These are phyloP conservation scores for Nitzschia sp. DNA, from an alignment of 108 stramenopile species.

Conservation along the genomic window DNA sequence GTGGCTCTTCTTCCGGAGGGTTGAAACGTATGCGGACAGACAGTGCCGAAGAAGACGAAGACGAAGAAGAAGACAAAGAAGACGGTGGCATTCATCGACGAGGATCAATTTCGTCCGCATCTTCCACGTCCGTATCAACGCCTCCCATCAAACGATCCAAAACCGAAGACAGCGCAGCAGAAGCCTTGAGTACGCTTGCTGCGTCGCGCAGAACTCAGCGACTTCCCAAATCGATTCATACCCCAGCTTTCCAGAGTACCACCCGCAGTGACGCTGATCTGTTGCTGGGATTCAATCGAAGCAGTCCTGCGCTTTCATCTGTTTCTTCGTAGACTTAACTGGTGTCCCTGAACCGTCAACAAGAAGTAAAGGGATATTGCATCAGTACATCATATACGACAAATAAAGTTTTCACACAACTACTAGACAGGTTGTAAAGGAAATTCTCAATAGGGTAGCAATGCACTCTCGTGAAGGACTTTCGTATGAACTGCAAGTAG, in stretches of 20 bases:
- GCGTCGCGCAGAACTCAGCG: background rate
- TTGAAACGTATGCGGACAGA: conserved; percentile 25
- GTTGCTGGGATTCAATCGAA: conserved; percentile 50
- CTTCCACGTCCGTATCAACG: background rate
- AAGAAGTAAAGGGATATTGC: no score
- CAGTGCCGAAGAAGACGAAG: conserved; percentile 4
- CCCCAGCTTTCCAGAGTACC: background rate
- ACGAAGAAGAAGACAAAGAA: conserved; percentile 9
- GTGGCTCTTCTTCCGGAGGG: conserved; percentile 7
- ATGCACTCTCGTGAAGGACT: no score
- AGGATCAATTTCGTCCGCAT: conserved; percentile 7
- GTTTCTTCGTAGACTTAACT: conserved; percentile 18
- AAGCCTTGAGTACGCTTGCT: conserved; percentile 26
- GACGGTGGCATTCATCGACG: background rate
- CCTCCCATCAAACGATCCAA: conserved; percentile 13
- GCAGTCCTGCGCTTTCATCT: conserved; percentile 27
- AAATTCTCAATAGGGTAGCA: no score
- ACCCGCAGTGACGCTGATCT: conserved; percentile 44
- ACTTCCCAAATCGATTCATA: background rate
- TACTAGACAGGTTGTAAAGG: no score
- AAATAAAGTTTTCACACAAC: no score
- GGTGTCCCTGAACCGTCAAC: no score
- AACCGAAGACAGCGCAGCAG: conserved; percentile 36
- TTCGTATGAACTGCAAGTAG: no score
- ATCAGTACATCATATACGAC: no score